Conservation (phyloP, 176 grass and related monocot species). For the Canna indica region DNA sequence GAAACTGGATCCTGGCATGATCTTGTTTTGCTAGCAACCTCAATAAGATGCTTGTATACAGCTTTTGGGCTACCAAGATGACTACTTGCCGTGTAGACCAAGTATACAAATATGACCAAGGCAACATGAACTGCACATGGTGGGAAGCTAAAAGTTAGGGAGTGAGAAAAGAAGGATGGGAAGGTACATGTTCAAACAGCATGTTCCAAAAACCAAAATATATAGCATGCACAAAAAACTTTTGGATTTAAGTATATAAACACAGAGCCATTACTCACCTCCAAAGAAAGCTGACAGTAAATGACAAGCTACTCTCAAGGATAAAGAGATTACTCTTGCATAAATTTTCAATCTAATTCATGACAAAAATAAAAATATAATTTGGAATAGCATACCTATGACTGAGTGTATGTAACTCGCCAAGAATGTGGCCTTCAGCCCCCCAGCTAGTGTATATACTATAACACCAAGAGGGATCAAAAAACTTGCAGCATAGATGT, state of each 20-base stretch:
- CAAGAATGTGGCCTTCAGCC: conserved; percentile 70
- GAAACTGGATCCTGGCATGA: conserved; percentile 40
- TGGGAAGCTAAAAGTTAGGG: neutral
- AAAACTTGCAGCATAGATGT: conserved; percentile 68
- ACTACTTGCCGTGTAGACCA: conserved; percentile 53
- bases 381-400: conserved; percentile 24
- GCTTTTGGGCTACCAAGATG: conserved; percentile 46
- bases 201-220: too few species aligned
- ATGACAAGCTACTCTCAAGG: neutral
- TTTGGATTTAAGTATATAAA: neutral
- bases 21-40: conserved; percentile 32
- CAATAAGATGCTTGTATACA: conserved; percentile 47
- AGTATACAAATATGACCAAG: conserved; percentile 54
- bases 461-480: conserved; percentile 71
- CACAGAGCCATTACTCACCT: neutral
- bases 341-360: neutral
- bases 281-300: too few species aligned
- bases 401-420: conserved; percentile 80
- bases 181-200: neutral
- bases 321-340: neutral
- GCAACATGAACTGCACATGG: conserved; percentile 40
- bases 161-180: neutral
- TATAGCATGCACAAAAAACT: too few species aligned
- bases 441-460: conserved; percentile 63
- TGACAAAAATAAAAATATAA: neutral